A percentile compares a stretch with the other conserved stretches of the same genome.
Conservation (phyloP, 306 rosid genomes). For the Rosa rugosa region DNA sequence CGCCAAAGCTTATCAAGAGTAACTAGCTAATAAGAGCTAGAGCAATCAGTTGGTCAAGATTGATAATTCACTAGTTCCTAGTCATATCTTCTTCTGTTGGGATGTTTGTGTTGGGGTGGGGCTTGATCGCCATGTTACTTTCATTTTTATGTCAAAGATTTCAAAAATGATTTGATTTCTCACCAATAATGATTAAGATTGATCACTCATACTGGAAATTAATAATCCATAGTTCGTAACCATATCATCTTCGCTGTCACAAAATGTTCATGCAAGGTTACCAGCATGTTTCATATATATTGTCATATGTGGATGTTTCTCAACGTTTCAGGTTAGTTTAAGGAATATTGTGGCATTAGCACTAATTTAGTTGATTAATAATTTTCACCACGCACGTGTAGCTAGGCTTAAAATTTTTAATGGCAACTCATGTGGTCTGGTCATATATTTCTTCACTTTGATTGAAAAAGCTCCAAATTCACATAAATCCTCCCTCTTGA, state of each 20-base stretch:
- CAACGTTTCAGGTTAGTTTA: background rate
- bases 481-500: no score
- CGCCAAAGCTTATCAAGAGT: background rate
- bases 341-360: background rate
- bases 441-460: no score
- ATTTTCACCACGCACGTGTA: slow-evolving; percentile 7
- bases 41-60: background rate
- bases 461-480: no score
- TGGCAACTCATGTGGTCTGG: no score
- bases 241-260: background rate
- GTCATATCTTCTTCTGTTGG: background rate
- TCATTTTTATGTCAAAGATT: background rate
- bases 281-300: background rate
- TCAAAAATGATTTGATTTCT: background rate
- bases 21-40: background rate
- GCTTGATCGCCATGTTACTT: background rate
- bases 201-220: background rate
- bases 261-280: background rate
- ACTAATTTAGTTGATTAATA: background rate
- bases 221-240: background rate
- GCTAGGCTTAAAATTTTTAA: background rate
- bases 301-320: slow-evolving; percentile 4
- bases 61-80: no score
- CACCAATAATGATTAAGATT: background rate
- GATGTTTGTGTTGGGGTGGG: slow-evolving; percentile 10